These are phyloP conservation scores for Neonothopanus nambi DNA, from an alignment of 1,284 basidiomycete species.

Conservation along the genomic window DNA sequence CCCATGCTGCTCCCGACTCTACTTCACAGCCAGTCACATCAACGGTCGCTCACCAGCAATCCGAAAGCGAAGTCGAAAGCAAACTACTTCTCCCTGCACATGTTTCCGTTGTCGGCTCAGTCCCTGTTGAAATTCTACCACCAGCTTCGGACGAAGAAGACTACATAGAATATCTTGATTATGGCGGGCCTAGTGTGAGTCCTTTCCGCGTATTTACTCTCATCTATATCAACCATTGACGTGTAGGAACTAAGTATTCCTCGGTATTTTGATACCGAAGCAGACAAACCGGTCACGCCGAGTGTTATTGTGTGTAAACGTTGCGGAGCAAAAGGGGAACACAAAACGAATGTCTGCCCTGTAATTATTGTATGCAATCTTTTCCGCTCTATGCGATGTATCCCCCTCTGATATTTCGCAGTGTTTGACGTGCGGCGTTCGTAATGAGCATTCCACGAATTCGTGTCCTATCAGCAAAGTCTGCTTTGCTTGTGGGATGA, in stretches of 20 bases:
- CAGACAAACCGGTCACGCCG: conserved; percentile 36
- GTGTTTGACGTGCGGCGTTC: conserved; percentile 87
- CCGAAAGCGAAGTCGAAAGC: background rate
- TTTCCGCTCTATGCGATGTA: conserved; percentile 5
- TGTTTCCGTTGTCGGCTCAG: conserved; percentile 54
- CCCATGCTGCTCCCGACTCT: background rate
- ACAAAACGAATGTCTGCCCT: conserved; percentile 63
- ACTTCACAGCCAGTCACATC: background rate
- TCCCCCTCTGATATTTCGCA: conserved; percentile 31
- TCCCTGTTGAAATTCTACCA: conserved; percentile 47
- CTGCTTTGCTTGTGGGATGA: conserved; percentile 85
- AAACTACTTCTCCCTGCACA: conserved; percentile 39
- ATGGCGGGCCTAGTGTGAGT: conserved; percentile 60
- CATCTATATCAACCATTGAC: conserved; percentile 4
- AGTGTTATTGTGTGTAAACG: conserved; percentile 65
- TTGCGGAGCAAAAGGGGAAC: conserved; percentile 70
- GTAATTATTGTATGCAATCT: conserved; percentile 59
- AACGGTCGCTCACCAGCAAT: background rate
- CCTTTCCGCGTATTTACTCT: background rate
- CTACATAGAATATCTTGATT: conserved; percentile 75
- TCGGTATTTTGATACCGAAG: conserved; percentile 63
- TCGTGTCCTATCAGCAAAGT: conserved; percentile 84
- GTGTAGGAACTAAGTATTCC: conserved; percentile 37
- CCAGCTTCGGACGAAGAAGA: conserved; percentile 49
- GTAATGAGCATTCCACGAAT: conserved; percentile 81